These are phyloP conservation scores for Vitis hybrid DNA, from an alignment of 177 flowering plant genomes.

Conservation along the genomic window DNA sequence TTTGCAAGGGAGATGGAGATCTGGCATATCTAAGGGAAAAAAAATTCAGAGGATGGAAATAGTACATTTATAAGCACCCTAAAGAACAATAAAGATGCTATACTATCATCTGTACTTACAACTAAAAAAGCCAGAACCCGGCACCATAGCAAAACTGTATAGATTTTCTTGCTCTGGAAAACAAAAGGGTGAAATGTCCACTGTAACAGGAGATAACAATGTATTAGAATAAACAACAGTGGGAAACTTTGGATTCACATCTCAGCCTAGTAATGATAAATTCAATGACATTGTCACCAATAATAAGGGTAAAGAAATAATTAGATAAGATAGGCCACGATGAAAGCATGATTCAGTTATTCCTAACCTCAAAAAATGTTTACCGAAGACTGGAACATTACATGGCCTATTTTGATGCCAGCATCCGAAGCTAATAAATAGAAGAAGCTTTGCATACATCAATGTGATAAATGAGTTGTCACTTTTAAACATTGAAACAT, in stretches of 20 bases:
- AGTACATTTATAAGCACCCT: not conserved
- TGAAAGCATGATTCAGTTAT: too few relatives aligned
- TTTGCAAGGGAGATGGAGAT: not conserved
- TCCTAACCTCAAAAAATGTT: too few relatives aligned
- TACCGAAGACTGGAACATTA: too few relatives aligned
- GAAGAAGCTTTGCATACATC: too few relatives aligned
- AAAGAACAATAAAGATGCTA: not conserved
- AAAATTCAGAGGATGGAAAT: not conserved
- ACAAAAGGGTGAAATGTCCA: constrained; percentile 91
- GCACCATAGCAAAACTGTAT: constrained; percentile 88
- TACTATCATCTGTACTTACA: constrained; percentile 51
- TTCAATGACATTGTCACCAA: not conserved
- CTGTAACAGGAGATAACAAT: constrained; percentile 39
- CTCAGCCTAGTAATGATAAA: not conserved
- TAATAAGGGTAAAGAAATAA: too few relatives aligned
- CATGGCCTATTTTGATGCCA: too few relatives aligned
- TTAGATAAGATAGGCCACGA: too few relatives aligned
- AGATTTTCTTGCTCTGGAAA: constrained; percentile 68
- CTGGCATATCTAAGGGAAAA: not conserved
- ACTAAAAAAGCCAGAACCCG: constrained; percentile 82
- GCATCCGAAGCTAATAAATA: too few relatives aligned
- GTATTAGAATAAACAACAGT: constrained; percentile 3
- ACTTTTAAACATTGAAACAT: not conserved
- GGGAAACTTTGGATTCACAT: not conserved
- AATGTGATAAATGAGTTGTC: too few relatives aligned